Base-by-base conservation (phyloP, 2,329 filamentous ascomycete genomes). In the Dendrostoma leiphaemia region DNA sequence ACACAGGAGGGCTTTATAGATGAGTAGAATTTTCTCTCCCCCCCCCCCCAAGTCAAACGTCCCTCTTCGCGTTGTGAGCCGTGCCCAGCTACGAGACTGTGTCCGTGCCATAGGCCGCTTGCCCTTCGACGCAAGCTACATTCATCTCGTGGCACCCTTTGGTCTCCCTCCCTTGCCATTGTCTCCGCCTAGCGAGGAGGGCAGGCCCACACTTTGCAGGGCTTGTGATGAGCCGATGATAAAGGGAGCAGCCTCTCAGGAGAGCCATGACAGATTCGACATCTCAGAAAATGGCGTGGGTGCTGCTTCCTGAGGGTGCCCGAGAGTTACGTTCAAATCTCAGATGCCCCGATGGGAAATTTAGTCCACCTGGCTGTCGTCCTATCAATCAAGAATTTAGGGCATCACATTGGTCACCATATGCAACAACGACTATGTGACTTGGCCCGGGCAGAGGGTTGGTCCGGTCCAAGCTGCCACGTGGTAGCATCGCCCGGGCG, bases 141-240 rank as follows among this genome's bases (percentile, higher is more conserved):
- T 57, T 57, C 55, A 57, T 31, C 31, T 51, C 48, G 51, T 57
- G 44, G 43, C 48, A 57, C 55, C 44, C n/a, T n/a, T n/a, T n/a
- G n/a, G n/a, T 54, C 24, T 34, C 37, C 45, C 44, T 40, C 41
- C 47, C 45, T 51, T 47, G 7, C 8, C 35, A 48, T n/a, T 4
- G 37, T 34, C 26, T 15, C 45, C 34, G 35, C 29, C 12, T 19
- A n/a, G 44, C 7, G 15, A 44, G n/a, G 38, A 21, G n/a, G n/a
- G 28, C 48, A 31, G 23, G 15, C 26, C 37, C 43, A 17, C 37
- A 24, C 23, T 38, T 46, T n/a, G n/a, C n/a, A n/a, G n/a, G n/a
- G 10, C 12, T 23, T 8, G 23, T 44, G 37, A 44, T 37, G 41
- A 26, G 28, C 43, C 26, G 35, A 45, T 47, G 26, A 46, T 35